These are phyloP conservation scores for Pythium phragmitis DNA, from an alignment of 352 stramenopile genomes.

Conservation along the genomic window DNA sequence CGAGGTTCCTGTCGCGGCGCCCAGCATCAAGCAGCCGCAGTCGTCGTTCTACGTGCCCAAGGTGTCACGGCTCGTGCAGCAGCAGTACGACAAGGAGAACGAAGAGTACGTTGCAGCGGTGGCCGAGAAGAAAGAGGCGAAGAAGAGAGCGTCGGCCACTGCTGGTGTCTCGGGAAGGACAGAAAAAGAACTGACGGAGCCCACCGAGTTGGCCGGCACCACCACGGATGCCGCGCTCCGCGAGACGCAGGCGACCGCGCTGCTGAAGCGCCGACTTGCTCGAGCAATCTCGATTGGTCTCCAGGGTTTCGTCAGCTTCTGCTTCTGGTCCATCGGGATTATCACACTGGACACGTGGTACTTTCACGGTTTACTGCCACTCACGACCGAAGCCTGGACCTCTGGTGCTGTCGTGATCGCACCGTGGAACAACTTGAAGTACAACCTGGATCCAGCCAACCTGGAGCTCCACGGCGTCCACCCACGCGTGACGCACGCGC, in stretches of 20 bases:
- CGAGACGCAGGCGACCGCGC: not conserved
- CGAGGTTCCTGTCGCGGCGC: not conserved
- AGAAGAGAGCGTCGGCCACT: not conserved
- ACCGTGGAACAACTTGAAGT: slow-evolving; percentile 88
- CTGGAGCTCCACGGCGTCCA: slow-evolving; percentile 91
- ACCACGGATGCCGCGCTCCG: not conserved
- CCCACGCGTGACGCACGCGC: slow-evolving; percentile 79
- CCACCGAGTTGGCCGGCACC: slow-evolving; percentile 1
- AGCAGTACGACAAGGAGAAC: not conserved
- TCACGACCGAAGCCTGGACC: not conserved
- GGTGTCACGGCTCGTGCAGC: not conserved
- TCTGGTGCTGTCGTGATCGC: slow-evolving; percentile 38
- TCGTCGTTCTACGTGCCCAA: not conserved
- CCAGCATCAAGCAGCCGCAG: not conserved
- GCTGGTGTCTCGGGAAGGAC: not conserved
- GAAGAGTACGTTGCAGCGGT: not conserved
- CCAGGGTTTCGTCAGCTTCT: slow-evolving; percentile 54
- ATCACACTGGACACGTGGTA: slow-evolving; percentile 61
- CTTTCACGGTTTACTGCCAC: slow-evolving; percentile 32
- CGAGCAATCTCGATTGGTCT: slow-evolving; percentile 29
- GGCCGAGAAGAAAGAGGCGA: not conserved
- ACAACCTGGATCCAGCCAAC: slow-evolving; percentile 91
- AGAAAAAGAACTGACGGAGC: slow-evolving; percentile 4
- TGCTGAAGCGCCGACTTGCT: slow-evolving; percentile 21
- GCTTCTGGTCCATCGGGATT: slow-evolving; percentile 31